Evolutionary conservation across 352 stramenopile species (phyloP).

Genomic region (Pythium rishiriense): DNA sequence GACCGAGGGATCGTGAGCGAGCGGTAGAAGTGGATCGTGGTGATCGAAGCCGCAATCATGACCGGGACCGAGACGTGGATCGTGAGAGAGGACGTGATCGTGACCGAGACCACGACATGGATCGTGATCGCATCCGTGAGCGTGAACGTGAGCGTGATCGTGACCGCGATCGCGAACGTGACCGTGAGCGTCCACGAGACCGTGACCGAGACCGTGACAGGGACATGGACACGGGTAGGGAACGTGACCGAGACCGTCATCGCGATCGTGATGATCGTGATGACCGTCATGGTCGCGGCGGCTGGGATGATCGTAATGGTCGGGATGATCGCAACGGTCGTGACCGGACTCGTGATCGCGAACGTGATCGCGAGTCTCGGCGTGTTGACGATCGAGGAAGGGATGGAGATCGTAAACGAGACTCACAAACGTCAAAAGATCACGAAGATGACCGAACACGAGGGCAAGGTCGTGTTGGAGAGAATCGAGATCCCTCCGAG

Average conservation of each 20-base stretch:
- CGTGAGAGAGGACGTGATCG: conserved; percentile 1
- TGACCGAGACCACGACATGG: conserved; percentile 6
- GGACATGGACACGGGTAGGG: too few species aligned
- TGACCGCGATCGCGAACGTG: conserved; percentile 6
- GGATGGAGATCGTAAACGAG: not conserved
- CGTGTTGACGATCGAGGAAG: not conserved
- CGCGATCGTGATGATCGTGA: not conserved
- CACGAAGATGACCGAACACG: not conserved
- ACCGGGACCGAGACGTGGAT: not conserved
- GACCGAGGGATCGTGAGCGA: conserved; percentile 24
- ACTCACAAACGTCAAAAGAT: not conserved
- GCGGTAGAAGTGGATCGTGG: conserved; percentile 10
- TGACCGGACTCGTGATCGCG: conserved; percentile 5
- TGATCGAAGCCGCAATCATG: not conserved
- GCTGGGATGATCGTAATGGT: not conserved
- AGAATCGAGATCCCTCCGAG: not conserved
- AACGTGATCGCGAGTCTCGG: not conserved
- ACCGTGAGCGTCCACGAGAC: not conserved
- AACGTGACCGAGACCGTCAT: conserved; percentile 3
- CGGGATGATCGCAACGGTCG: not conserved
- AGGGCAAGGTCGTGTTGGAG: not conserved
- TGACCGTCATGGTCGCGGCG: too few species aligned
- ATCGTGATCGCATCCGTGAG: conserved; percentile 2
- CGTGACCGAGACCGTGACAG: conserved; percentile 1
- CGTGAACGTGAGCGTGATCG: conserved; percentile 13